Percentiles rank a stretch among this genome's conserved stretches.
phyloP scores from a whole-genome alignment of 257 asterid species.

The Solanum ahanhuiri region DNA sequence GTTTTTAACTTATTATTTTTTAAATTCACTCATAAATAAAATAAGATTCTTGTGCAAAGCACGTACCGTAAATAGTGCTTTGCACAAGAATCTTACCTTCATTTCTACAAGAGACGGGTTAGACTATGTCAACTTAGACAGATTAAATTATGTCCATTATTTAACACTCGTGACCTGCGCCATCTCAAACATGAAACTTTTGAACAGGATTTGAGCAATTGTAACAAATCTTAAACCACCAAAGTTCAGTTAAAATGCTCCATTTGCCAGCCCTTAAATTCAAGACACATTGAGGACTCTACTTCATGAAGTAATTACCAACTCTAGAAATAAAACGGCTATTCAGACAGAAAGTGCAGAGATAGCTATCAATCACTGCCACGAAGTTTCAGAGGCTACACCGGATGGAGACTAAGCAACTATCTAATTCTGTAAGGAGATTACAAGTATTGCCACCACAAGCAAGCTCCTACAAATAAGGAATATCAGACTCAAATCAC shows the following conservation, averaged over 20 bases:
- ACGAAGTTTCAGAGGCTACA: not conserved
- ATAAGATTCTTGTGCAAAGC: not conserved
- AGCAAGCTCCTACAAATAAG: not conserved
- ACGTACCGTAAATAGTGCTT: not conserved
- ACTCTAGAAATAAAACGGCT: not conserved
- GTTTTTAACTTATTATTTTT: not conserved
- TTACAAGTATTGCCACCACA: not conserved
- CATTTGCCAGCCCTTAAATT: not conserved
- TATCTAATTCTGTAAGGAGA: not conserved
- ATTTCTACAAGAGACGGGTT: not conserved
- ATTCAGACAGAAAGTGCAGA: not conserved
- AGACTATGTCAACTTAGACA: not conserved
- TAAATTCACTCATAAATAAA: no score
- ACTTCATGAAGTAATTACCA: not conserved
- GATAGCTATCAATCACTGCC: not conserved
- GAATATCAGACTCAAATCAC: not conserved
- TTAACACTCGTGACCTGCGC: not conserved
- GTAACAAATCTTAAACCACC: not conserved
- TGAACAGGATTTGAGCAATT: not conserved
- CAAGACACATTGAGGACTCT: not conserved
- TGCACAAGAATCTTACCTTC: not conserved
- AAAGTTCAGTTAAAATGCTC: not conserved
- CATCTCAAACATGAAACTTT: not conserved
- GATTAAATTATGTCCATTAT: not conserved
- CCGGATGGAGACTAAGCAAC: not conserved